Base-by-base conservation (phyloP, 305 asterid genomes). In the Fraxinus sp. region DNA sequence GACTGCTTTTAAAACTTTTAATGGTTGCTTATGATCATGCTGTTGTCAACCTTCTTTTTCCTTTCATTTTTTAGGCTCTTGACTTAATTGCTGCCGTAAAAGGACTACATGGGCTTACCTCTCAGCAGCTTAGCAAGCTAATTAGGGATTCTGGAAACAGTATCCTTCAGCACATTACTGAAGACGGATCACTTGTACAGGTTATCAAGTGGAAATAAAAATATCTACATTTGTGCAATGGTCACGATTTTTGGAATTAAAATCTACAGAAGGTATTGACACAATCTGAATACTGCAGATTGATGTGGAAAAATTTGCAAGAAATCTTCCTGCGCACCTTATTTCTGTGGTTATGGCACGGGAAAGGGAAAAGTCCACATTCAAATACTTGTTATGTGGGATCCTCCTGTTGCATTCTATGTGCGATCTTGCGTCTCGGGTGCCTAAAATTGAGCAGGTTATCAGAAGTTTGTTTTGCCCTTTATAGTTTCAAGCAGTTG, bases 391-490 rank as follows among this genome's bases (percentile, higher is more conserved):
- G 94, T 87, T 97, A 80, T 93, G 96, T 88, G 99, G 98, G 79
- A 83, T 95, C 88, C 96, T 92, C 82, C 84, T 97, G 86, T 86
- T 97, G 89, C 97, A 97, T 85, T 90, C 97, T 81, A 87, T 97
- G 89, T 93, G 95, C 85, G 98, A 93, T 88, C 92, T 97, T 87
- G 97, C 98, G 73, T 89, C 97, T 79, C 97, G 98, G 76, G 92
- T 88, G 88, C 94, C 95, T 81, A 93, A 91, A 87, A 86, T 97
- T 78, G 97, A 95, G 89, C 95, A 95, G 99, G 99, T 96, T 79
- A 84, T 79, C 78, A 77, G 82, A 83, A 74, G 83, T 70, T 74
- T 75, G n/a, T 39, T 79, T 33, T 30, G 22, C 55, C 82, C 16
- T 66, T 80, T 77, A 75, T 71, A 33, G 75, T 52, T 75, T 46